Conservation (phyloP, 2,329 filamentous ascomycete species). For the Coniochaeta sp. region DNA sequence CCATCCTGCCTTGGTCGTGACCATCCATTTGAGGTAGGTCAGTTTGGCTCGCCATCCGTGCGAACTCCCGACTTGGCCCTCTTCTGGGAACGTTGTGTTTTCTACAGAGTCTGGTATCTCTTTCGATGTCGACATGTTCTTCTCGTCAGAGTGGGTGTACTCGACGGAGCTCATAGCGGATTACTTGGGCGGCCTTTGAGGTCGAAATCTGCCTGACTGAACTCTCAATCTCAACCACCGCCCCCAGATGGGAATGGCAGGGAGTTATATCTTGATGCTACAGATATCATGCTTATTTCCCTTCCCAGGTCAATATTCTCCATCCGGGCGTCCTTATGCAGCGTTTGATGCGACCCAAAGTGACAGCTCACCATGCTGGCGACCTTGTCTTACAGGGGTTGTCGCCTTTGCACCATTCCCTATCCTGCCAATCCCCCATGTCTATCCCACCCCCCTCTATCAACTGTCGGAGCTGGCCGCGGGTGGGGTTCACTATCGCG, state of each 20-base stretch:
- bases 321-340: background rate
- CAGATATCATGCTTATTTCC: background rate
- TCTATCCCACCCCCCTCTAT: background rate
- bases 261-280: background rate
- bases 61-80: background rate
- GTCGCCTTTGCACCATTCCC: background rate
- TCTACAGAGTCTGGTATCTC: background rate
- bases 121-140: background rate
- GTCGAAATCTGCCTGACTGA: background rate
- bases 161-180: background rate
- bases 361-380: background rate
- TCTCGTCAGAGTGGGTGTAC: background rate
- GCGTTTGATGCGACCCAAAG: background rate
- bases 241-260: background rate
- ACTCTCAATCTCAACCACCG: too few relatives aligned
- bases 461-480: background rate
- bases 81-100: background rate
- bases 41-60: background rate
- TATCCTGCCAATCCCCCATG: background rate
- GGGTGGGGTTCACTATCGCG: background rate
- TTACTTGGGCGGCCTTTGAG: background rate
- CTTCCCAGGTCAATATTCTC: background rate
- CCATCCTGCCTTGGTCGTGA: conserved; percentile 27
- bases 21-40: conserved; percentile 21
- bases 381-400: background rate